Evolutionary conservation across 73 alveolate genomes (phyloP).

Genomic region (Paramecium octaurelia): DNA sequence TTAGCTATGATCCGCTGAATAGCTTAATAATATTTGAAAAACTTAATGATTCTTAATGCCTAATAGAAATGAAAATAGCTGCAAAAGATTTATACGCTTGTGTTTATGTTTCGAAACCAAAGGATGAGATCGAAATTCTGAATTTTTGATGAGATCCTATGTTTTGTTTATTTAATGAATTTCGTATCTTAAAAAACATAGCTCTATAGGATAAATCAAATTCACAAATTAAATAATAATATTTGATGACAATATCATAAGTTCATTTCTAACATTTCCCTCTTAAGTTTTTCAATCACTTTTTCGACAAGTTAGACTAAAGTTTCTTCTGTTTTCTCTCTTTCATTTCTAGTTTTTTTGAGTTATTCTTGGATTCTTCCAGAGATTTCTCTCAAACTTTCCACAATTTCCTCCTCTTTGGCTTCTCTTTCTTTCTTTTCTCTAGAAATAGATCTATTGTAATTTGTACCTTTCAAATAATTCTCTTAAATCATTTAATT

Average conservation of each 20-base stretch:
- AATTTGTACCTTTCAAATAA: slow-evolving; percentile 45
- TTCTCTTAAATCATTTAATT: slow-evolving; percentile 52
- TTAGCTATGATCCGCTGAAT: neutral
- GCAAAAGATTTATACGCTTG: neutral
- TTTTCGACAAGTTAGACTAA: slow-evolving; percentile 43
- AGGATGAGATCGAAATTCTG: neutral
- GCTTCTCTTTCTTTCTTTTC: slow-evolving; percentile 64
- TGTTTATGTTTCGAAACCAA: neutral
- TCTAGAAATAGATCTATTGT: neutral
- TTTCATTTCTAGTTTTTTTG: slow-evolving; percentile 35
- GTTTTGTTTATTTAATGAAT: neutral
- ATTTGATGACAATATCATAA: slow-evolving; percentile 24
- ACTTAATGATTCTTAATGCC: neutral
- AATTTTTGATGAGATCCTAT: neutral
- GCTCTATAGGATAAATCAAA: too few relatives aligned
- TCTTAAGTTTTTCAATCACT: slow-evolving; percentile 55
- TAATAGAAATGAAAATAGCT: neutral
- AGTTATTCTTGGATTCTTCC: slow-evolving; percentile 52
- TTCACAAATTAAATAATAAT: too few relatives aligned
- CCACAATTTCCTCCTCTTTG: slow-evolving; percentile 60
- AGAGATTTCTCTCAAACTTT: slow-evolving; percentile 52
- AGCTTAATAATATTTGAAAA: neutral
- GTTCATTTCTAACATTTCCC: slow-evolving; percentile 62
- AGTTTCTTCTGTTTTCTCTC: slow-evolving; percentile 59
- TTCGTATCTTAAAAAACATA: neutral